A percentile compares a stretch with the other conserved stretches of the same genome.
Conservation (phyloP, 2,329 filamentous ascomycete genomes). For the Hymenoscyphus linearis region DNA sequence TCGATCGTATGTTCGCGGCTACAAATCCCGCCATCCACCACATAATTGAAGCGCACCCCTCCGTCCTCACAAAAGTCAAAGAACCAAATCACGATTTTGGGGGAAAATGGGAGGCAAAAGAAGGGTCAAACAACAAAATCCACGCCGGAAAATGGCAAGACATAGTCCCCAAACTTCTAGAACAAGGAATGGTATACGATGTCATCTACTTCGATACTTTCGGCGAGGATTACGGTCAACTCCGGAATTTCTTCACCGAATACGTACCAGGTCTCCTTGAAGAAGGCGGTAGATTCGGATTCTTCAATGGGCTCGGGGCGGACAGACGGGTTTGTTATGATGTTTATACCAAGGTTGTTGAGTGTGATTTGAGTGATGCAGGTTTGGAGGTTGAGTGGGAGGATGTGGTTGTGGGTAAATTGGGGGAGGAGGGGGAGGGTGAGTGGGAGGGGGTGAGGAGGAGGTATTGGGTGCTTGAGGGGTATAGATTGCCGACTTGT, state of each 20-base stretch:
- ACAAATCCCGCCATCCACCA: constrained; percentile 67
- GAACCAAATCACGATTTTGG: constrained; percentile 41
- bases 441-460: constrained; percentile 87
- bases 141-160: constrained; percentile 79
- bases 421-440: constrained; percentile 61
- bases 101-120: constrained; percentile 47
- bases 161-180: constrained; percentile 62
- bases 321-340: constrained; percentile 93
- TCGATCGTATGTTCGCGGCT: constrained; percentile 70
- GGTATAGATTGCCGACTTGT: constrained; percentile 69
- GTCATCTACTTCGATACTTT: constrained; percentile 98
- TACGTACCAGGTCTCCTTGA: constrained; percentile 76
- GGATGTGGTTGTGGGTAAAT: constrained; percentile 58
- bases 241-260: constrained; percentile 84
- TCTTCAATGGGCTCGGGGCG: constrained; percentile 87
- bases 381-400: constrained; percentile 88
- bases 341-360: constrained; percentile 87
- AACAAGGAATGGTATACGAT: constrained; percentile 67
- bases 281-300: constrained; percentile 69
- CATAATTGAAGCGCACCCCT: constrained; percentile 80
- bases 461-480: constrained; percentile 83
- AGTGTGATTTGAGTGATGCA: constrained; percentile 84
- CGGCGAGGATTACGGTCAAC: constrained; percentile 83
- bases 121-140: constrained; percentile 60
- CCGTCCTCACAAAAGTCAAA: constrained; percentile 62